A percentile compares a stretch with the other conserved stretches of the same genome.
These are phyloP conservation scores for Miscanthus lutarioriparius DNA, from an alignment of 176 grass and related monocot species.

Conservation along the genomic window DNA sequence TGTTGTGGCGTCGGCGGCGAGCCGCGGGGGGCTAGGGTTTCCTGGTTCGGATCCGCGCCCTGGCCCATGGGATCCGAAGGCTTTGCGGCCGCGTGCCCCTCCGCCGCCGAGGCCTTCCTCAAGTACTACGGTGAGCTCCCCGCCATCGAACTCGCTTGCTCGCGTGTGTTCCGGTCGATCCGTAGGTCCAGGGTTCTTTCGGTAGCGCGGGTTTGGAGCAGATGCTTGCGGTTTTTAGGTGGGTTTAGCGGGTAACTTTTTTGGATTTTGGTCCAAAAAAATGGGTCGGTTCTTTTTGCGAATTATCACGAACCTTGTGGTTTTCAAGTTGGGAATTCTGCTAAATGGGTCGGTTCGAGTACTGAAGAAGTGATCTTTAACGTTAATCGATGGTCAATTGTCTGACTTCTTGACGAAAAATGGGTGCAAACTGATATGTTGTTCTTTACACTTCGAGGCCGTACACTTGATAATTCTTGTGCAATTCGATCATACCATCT, in stretches of 20 bases:
- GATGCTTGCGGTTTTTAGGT: constrained; percentile 5
- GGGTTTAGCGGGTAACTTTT: background rate
- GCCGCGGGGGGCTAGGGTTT: constrained; percentile 23
- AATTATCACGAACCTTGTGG: constrained; percentile 6
- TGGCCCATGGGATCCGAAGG: constrained; percentile 33
- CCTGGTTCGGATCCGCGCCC: constrained; percentile 45
- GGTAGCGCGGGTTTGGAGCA: constrained; percentile 13
- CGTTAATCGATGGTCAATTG: background rate
- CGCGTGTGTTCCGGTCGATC: background rate
- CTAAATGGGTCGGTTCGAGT: background rate
- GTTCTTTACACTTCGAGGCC: background rate
- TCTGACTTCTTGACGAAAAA: background rate
- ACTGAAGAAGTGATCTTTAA: background rate
- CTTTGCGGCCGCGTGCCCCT: constrained; percentile 43
- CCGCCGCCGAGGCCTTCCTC: constrained; percentile 65
- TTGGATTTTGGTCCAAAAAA: no score
- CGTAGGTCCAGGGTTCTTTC: background rate
- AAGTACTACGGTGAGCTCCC: constrained; percentile 80
- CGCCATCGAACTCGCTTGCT: background rate
- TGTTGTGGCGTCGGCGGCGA: constrained; percentile 17
- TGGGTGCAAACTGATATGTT: background rate
- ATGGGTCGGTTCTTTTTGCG: constrained; percentile 1
- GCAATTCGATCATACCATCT: background rate
- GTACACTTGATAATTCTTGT: background rate
- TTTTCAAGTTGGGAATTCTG: background rate